Evolutionary conservation across 2,329 filamentous ascomycete species (phyloP).

Genomic region (Phialophora chinensis): DNA sequence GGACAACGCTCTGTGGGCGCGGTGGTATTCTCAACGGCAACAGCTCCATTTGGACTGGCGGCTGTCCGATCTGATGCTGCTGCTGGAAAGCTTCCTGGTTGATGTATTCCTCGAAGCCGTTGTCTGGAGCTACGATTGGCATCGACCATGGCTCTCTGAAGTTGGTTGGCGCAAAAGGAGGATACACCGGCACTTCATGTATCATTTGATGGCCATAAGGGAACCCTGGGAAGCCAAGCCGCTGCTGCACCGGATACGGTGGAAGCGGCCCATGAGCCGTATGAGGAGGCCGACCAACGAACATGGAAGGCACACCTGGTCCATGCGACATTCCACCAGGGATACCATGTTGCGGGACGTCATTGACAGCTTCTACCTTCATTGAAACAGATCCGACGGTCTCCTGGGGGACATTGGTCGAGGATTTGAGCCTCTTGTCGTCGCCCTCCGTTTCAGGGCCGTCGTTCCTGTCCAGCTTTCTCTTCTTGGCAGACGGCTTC

Average conservation of each 20-base stretch:
- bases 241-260: slow-evolving; percentile 1
- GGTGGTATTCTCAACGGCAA: slow-evolving; percentile 16
- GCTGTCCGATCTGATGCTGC: not conserved
- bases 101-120: slow-evolving; percentile 13
- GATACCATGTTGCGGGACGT: not conserved
- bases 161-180: slow-evolving; percentile 13
- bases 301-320: not conserved
- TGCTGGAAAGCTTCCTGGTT: slow-evolving; percentile 11
- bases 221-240: slow-evolving; percentile 4
- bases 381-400: not conserved
- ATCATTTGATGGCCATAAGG: slow-evolving; percentile 9
- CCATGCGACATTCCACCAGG: not conserved
- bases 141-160: slow-evolving; percentile 17
- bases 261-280: not conserved
- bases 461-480: slow-evolving; percentile 16
- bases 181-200: slow-evolving; percentile 12
- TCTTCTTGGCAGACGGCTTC: slow-evolving; percentile 22
- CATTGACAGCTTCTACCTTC: slow-evolving; percentile 13
- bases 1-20: slow-evolving; percentile 23
- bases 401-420: slow-evolving; percentile 6
- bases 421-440: slow-evolving; percentile 1
- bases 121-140: slow-evolving; percentile 5
- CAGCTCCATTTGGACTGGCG: slow-evolving; percentile 4
- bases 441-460: slow-evolving; percentile 2
- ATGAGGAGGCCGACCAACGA: slow-evolving; percentile 5